Evolutionary conservation across 2,329 filamentous ascomycete species (phyloP), one percentile per base, ranked within the genome.

Genomic region (Fusarium tuaranense): DNA sequence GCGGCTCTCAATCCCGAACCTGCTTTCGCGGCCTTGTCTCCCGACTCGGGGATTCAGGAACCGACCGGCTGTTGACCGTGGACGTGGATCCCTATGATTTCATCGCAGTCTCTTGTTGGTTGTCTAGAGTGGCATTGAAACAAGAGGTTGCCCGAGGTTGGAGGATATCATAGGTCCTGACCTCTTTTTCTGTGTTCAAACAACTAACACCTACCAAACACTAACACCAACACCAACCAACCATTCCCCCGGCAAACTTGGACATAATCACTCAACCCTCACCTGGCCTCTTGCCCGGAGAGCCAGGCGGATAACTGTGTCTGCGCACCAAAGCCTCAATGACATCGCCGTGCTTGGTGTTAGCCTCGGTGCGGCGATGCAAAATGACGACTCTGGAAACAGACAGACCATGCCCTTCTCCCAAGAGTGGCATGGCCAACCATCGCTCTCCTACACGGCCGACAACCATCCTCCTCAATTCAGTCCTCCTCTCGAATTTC

Each of bases 281-380:
- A 51, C 68, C 68, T 70, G 65, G 69, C 69, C 59, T 60, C 69
- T 63, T 68, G 36, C 44, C 13, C 58, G 59, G 58, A 70, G 65
- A 71, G 68, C 59, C 68, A 67, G 53, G 60, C 48, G 60, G 63
- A 38, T 53, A 65, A 72, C 66, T 68, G 72, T 76, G 71, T 68
- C 67, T 65, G 72, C 63, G 63, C 67, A 62, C 59, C 63, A 67
- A 64, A 53, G 61, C 30, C 58, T 62, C 63, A 63, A 68, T 71
- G 69, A 73, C 68, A 72, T 77, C 74, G 68, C 70, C 69, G 72
- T 69, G 57, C 68, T 74, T 70, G 73, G 58, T 68, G 63, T 71
- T 60, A 69, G 69, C 63, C 66, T 71, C 65, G 74, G 73, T 72
- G 76, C 67, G 68, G 77, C 74, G 72, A 78, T 79, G 75, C 72